phyloP scores from a whole-genome alignment of 139 green algal genomes.

The Tetratostichococcus sp. region DNA sequence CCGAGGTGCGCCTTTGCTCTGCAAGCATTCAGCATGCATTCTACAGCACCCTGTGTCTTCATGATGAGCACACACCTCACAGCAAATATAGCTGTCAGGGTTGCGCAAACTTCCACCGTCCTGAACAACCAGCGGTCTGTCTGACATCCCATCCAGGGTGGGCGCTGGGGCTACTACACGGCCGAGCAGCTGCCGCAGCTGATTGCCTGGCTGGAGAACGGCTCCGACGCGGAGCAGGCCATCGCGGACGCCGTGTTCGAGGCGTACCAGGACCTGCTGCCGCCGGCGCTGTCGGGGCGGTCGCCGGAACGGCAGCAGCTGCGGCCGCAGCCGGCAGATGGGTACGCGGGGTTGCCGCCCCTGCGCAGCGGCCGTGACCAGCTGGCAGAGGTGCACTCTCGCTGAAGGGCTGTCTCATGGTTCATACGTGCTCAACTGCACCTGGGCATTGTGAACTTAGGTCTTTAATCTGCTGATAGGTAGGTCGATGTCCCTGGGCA shows the following conservation, averaged over 20 bases:
- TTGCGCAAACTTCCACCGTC: no score
- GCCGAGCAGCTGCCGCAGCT: constrained; percentile 8
- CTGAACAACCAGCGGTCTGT: no score
- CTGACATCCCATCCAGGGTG: neutral
- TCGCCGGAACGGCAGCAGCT: neutral
- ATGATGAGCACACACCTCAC: no score
- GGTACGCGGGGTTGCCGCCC: constrained; percentile 4
- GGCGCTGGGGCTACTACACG: constrained; percentile 14
- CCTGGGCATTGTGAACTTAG: no score
- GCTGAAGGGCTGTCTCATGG: no score
- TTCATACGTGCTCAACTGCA: no score
- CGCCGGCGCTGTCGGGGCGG: neutral
- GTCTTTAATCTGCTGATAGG: no score
- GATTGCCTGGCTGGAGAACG: constrained; percentile 20
- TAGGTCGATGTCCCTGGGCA: no score
- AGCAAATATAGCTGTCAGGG: no score
- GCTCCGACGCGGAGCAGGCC: constrained; percentile 13
- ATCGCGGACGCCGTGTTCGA: constrained; percentile 19
- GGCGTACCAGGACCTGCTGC: constrained; percentile 11
- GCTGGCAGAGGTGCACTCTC: constrained; percentile 4
- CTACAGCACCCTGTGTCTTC: no score
- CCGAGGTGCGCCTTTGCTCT: neutral
- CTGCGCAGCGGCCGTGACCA: neutral
- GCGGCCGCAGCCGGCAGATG: neutral
- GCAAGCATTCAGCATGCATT: no score